Evolutionary conservation across 1,139 yeast genomes (phyloP).

Genomic region (Magnusiomyces clavatus): DNA sequence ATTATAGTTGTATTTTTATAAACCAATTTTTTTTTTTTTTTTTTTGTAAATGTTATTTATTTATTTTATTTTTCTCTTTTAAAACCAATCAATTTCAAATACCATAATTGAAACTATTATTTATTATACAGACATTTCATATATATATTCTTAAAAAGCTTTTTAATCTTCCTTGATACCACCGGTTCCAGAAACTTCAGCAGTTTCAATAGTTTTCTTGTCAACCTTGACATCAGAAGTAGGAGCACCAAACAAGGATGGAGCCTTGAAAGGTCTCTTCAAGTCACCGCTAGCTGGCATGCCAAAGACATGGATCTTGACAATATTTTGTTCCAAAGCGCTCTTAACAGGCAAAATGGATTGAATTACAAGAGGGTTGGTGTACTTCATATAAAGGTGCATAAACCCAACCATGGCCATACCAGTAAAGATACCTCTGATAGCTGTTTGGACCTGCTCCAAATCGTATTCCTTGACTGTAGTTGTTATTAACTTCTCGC

Average conservation of each 20-base stretch:
- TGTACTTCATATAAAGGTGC: constrained; percentile 96
- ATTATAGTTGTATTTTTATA: too few species aligned
- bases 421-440: constrained; percentile 79
- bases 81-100: too few species aligned
- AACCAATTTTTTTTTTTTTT: too few species aligned
- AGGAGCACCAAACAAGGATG: constrained; percentile 70
- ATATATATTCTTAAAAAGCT: too few species aligned
- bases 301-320: constrained; percentile 83
- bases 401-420: constrained; percentile 97
- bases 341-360: constrained; percentile 82
- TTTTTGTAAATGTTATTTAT: too few species aligned
- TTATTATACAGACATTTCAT: too few species aligned
- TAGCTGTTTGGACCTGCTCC: constrained; percentile 68
- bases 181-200: constrained; percentile 81
- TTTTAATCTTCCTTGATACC: constrained; percentile 71
- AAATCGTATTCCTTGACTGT: constrained; percentile 93
- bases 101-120: too few species aligned
- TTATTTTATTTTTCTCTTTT: too few species aligned
- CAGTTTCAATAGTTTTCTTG: constrained; percentile 55
- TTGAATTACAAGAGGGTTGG: constrained; percentile 96
- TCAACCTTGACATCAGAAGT: constrained; percentile 67
- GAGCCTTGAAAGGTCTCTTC: constrained; percentile 94
- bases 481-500: constrained; percentile 65
- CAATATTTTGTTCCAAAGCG: constrained; percentile 86
- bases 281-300: constrained; percentile 81